Conservation (phyloP, 352 stramenopile genomes). For the Pilasporangium apinafurcum region DNA sequence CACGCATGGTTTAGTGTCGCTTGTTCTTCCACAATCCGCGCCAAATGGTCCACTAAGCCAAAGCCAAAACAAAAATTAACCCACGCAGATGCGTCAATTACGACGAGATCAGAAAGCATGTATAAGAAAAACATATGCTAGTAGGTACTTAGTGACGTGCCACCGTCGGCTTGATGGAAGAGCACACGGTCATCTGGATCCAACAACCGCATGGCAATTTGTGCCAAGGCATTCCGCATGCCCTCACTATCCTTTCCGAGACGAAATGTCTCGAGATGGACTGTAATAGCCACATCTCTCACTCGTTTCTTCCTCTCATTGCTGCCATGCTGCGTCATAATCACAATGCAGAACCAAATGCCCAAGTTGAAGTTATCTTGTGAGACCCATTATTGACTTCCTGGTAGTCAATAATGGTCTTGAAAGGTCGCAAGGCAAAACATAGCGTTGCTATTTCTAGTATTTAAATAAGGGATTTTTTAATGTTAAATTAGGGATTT, state of each 20-base stretch:
- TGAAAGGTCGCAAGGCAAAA: too few species aligned
- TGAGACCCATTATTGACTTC: too few species aligned
- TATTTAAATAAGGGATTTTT: too few species aligned
- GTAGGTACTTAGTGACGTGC: conserved; percentile 44
- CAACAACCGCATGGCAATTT: conserved; percentile 52
- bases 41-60: conserved; percentile 66
- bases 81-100: neutral
- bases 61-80: neutral
- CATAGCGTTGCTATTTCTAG: too few species aligned
- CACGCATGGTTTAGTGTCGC: conserved; percentile 28
- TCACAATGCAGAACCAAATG: too few species aligned
- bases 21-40: conserved; percentile 48
- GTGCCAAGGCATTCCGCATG: conserved; percentile 36
- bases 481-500: too few species aligned
- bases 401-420: too few species aligned
- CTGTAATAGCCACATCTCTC: conserved; percentile 23
- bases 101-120: too few species aligned
- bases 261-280: conserved; percentile 41
- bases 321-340: neutral
- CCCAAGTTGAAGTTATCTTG: too few species aligned
- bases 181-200: conserved; percentile 40
- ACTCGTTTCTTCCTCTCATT: conserved; percentile 11
- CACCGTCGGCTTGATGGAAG: conserved; percentile 48
- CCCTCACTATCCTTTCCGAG: conserved; percentile 10
- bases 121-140: too few species aligned